Evolutionary conservation across 2,329 filamentous ascomycete species (phyloP).

Genomic region (Podosphaera leucotricha): DNA sequence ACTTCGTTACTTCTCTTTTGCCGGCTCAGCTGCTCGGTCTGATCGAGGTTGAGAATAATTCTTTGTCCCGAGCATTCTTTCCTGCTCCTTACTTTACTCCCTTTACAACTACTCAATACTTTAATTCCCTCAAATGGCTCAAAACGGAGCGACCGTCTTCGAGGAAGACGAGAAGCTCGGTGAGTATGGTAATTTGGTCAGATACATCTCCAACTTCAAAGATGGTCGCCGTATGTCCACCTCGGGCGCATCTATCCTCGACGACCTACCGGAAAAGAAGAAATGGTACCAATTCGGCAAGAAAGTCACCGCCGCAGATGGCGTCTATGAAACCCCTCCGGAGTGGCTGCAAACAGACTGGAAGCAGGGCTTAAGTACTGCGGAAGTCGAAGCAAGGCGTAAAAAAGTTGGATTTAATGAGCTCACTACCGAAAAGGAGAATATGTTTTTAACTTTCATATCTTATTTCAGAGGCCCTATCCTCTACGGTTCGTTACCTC

Average conservation of each 20-base stretch:
- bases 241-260: slow-evolving; percentile 17
- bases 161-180: slow-evolving; percentile 19
- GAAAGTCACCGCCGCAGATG: slow-evolving; percentile 17
- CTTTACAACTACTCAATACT: background rate
- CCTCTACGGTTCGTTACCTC: slow-evolving; percentile 41
- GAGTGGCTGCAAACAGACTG: slow-evolving; percentile 49
- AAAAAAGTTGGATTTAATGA: slow-evolving; percentile 50
- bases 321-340: slow-evolving; percentile 24
- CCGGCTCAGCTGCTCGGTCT: background rate
- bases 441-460: slow-evolving; percentile 51
- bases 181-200: slow-evolving; percentile 41
- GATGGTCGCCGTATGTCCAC: slow-evolving; percentile 28
- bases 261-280: slow-evolving; percentile 18
- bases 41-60: background rate
- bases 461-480: slow-evolving; percentile 55
- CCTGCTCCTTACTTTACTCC: background rate
- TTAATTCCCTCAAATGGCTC: background rate
- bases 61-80: background rate
- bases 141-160: slow-evolving; percentile 1
- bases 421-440: slow-evolving; percentile 49
- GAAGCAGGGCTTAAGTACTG: slow-evolving; percentile 32
- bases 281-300: slow-evolving; percentile 35
- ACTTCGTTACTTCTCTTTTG: background rate
- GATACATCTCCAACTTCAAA: slow-evolving; percentile 43
- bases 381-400: slow-evolving; percentile 38